Percentiles rank a stretch among this genome's conserved stretches.
Evolutionary conservation across 257 asterid species (phyloP).

Genomic region (Solanum lignicaule): DNA sequence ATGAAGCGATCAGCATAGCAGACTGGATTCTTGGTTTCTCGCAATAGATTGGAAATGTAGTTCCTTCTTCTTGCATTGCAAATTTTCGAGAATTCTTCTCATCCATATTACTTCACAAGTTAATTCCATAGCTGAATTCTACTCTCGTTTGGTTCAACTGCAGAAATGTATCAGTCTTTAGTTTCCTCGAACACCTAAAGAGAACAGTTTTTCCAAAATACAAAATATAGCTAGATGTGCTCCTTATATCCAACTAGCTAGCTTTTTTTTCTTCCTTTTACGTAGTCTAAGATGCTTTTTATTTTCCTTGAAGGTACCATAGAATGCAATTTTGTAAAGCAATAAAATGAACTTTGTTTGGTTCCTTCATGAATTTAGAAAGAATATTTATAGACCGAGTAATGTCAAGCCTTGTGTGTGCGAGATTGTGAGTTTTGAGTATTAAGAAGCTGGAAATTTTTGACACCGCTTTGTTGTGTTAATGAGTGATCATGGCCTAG

Average conservation of each 20-base stretch:
- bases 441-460: not conserved
- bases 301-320: not conserved
- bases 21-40: not conserved
- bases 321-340: no score
- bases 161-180: not conserved
- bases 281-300: not conserved
- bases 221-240: not conserved
- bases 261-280: not conserved
- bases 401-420: not conserved
- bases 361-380: not conserved
- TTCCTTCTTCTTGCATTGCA: not conserved
- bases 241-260: not conserved
- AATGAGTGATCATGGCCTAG: not conserved
- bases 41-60: not conserved
- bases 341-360: not conserved
- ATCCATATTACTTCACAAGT: not conserved
- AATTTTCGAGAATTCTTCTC: not conserved
- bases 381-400: not conserved
- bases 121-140: not conserved
- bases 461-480: not conserved
- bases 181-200: not conserved
- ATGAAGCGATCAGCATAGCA: not conserved
- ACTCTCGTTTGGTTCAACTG: not conserved
- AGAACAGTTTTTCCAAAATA: not conserved
- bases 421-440: not conserved